These are phyloP conservation scores for Musa beccarii DNA, from an alignment of 176 grass and related monocot species.

Conservation along the genomic window DNA sequence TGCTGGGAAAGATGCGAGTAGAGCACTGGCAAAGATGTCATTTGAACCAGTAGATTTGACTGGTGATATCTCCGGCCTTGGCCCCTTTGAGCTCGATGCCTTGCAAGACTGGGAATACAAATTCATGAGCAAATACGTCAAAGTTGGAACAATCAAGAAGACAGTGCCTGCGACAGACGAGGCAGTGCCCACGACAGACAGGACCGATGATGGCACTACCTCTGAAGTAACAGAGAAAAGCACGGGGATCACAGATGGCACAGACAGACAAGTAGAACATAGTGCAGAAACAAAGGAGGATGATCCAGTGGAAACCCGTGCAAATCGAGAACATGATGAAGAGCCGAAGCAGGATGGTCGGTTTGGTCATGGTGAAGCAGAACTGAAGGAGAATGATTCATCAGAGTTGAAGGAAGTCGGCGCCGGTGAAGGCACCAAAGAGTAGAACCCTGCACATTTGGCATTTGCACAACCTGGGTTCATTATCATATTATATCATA, in stretches of 20 bases:
- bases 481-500: too few species aligned
- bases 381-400: constrained; percentile 1
- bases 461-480: too few species aligned
- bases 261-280: neutral
- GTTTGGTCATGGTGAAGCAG: neutral
- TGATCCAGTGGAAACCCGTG: constrained; percentile 5
- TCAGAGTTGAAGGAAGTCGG: constrained; percentile 10
- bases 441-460: neutral
- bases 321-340: neutral
- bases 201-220: neutral
- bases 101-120: constrained; percentile 59
- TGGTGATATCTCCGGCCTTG: constrained; percentile 30
- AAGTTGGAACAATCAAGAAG: constrained; percentile 39
- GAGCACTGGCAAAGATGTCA: constrained; percentile 52
- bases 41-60: constrained; percentile 41
- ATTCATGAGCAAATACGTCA: constrained; percentile 52
- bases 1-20: constrained; percentile 35
- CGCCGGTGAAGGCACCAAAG: neutral
- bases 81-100: constrained; percentile 28
- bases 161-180: neutral
- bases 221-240: neutral
- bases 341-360: constrained; percentile 4
- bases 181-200: neutral
- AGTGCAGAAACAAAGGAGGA: neutral
- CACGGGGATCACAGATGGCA: neutral